Percentiles rank a stretch among this genome's conserved stretches.
phyloP scores from a whole-genome alignment of 306 rosid species.

The Cucurbita argyrosperma region DNA sequence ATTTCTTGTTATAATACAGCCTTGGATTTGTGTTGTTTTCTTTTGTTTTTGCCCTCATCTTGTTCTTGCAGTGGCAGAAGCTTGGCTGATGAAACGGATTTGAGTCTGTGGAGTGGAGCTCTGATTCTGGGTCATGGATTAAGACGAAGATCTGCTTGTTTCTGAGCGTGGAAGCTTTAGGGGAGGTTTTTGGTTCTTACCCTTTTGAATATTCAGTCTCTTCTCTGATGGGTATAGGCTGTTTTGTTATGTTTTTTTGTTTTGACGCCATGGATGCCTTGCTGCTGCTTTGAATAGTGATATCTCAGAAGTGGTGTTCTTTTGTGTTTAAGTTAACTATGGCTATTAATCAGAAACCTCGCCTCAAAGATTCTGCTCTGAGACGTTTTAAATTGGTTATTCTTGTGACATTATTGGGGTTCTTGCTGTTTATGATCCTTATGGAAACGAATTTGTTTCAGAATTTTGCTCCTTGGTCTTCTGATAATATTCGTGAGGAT shows the following conservation, averaged over 20 bases:
- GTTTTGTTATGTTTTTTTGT: constrained; percentile 9
- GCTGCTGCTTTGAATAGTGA: constrained; percentile 7
- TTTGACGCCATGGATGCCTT: constrained; percentile 14
- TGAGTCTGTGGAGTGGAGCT: constrained; percentile 3
- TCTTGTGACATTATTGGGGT: constrained; percentile 41
- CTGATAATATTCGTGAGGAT: constrained; percentile 21
- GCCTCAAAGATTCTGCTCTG: constrained; percentile 39
- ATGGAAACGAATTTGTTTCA: constrained; percentile 36
- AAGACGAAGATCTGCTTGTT: constrained; percentile 16
- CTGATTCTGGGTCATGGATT: constrained; percentile 13
- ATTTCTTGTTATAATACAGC: background rate
- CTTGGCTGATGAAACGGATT: background rate
- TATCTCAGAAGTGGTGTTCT: constrained; percentile 7
- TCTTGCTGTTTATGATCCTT: constrained; percentile 39
- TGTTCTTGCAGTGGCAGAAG: background rate
- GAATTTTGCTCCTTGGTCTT: background rate
- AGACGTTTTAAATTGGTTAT: constrained; percentile 50
- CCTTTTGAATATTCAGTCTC: constrained; percentile 8
- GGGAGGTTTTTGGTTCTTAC: constrained; percentile 30
- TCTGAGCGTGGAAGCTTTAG: constrained; percentile 14
- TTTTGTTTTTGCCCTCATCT: background rate
- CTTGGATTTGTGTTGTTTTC: background rate
- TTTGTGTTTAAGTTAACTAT: background rate
- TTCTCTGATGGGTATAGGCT: constrained; percentile 11
- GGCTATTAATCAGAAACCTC: constrained; percentile 45